Base-by-base conservation (phyloP, 2,329 filamentous ascomycete genomes). In the Pseudogymnoascus sp. region DNA sequence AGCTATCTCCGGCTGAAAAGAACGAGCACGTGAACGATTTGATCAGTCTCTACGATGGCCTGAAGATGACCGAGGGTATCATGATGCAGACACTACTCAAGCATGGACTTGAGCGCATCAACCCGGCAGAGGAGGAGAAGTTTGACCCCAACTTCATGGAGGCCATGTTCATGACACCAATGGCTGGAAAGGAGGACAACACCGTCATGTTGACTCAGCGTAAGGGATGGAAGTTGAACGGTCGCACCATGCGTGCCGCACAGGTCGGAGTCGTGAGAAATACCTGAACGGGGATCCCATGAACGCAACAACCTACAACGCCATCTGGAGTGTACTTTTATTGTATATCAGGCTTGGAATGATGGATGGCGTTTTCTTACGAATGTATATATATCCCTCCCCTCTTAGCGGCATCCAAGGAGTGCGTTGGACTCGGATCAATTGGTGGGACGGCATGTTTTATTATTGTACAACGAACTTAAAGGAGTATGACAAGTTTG, bases 201-300 rank as follows among this genome's bases (percentile, higher is more conserved):
- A 88, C 85, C 60, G 89, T 96, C 70, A 94, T 97, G 77, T 85
- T 87, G 73, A 90, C 90, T 57, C 92, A 97, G 80, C 89, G 90
- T 75, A 97, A 96, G 81, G 94, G 94, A 59, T 99, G 96, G 79
- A 85, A 84, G 75, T 83, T 97, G 65, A 97, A 99, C 72, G 92
- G 92, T 62, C 82, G 94, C 63, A 81, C 96, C 61, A 76, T 99
- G 69, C 84, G 94, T 73, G 90, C 92, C 64, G 90, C 92, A 71
- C 96, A 97, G 82, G 92, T 97, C 65, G 92, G 92, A 71, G 91
- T 96, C 61, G 92, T 95, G 65, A 95, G 94, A 82, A 95, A 94
- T 77, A 60, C 13, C 23, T 60, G 58, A 59, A 19, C 23, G 10
- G n/a, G 60, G 23, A 52, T 26, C 26, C 38, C 38, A 18, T 19